Percentiles rank a stretch among this genome's conserved stretches.
Evolutionary conservation across 2,329 filamentous ascomycete species (phyloP).

Genomic region (Calonectria hawksworthii): DNA sequence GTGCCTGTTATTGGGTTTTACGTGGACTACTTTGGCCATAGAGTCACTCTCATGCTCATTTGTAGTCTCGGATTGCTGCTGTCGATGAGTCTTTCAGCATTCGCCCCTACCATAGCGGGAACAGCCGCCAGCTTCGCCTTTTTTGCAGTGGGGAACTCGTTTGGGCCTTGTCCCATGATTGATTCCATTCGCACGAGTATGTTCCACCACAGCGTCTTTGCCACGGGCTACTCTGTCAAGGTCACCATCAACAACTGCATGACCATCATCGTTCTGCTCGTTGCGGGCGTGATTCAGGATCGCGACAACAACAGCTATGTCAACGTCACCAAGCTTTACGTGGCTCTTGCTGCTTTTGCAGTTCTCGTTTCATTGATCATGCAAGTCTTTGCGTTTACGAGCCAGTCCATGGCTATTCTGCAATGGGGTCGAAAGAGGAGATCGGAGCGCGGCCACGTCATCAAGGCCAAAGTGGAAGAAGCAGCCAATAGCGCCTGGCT

Average conservation of each 20-base stretch:
- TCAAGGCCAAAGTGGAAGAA: slow-evolving; percentile 58
- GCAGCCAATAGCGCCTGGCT: background rate
- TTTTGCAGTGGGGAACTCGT: slow-evolving; percentile 67
- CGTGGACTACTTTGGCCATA: slow-evolving; percentile 68
- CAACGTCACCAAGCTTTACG: slow-evolving; percentile 68
- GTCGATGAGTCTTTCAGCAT: slow-evolving; percentile 69
- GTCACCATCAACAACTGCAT: slow-evolving; percentile 74
- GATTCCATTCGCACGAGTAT: slow-evolving; percentile 72
- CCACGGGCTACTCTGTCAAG: slow-evolving; percentile 71
- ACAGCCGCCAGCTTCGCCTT: slow-evolving; percentile 72
- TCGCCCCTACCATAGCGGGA: slow-evolving; percentile 61
- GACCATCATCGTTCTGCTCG: slow-evolving; percentile 70
- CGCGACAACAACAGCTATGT: slow-evolving; percentile 68
- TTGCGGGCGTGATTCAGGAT: slow-evolving; percentile 72
- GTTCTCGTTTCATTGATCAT: slow-evolving; percentile 60
- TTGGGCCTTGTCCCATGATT: slow-evolving; percentile 72
- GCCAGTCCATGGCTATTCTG: slow-evolving; percentile 60
- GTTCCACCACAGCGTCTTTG: slow-evolving; percentile 72
- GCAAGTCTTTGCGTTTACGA: slow-evolving; percentile 53
- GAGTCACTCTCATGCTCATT: slow-evolving; percentile 66
- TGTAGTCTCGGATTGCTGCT: slow-evolving; percentile 63
- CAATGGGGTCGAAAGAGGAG: slow-evolving; percentile 72
- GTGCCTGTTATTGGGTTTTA: slow-evolving; percentile 69
- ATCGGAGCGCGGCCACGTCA: slow-evolving; percentile 57
- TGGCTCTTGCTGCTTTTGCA: slow-evolving; percentile 64